Evolutionary conservation across 1,284 basidiomycete species (phyloP).

Genomic region (Fomitiporia mediterranea): DNA sequence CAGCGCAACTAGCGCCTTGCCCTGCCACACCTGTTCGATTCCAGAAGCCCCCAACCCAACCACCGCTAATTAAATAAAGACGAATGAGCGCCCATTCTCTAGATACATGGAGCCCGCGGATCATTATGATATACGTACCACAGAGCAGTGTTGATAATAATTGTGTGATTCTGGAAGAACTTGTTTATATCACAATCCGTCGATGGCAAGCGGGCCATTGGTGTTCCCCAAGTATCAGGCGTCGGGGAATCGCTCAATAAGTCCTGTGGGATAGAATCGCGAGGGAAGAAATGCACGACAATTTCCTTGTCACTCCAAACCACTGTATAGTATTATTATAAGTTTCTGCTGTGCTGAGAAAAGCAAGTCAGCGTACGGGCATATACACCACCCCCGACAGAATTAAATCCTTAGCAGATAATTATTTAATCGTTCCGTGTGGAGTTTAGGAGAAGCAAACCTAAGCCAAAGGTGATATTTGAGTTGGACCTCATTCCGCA

Average conservation of each 20-base stretch:
- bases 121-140: too few relatives aligned
- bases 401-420: slow-evolving; percentile 50
- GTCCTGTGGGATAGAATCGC: slow-evolving; percentile 68
- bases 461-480: slow-evolving; percentile 19
- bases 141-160: slow-evolving; percentile 79
- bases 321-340: slow-evolving; percentile 39
- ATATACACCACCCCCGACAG: slow-evolving; percentile 74
- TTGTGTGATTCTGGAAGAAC: slow-evolving; percentile 72
- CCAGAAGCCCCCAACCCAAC: slow-evolving; percentile 87
- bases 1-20: slow-evolving; percentile 78
- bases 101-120: too few relatives aligned
- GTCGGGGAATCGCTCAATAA: slow-evolving; percentile 62
- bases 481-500: slow-evolving; percentile 56
- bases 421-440: slow-evolving; percentile 32
- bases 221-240: slow-evolving; percentile 69
- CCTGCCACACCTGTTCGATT: slow-evolving; percentile 63
- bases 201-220: slow-evolving; percentile 73
- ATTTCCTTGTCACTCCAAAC: slow-evolving; percentile 72
- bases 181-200: slow-evolving; percentile 63
- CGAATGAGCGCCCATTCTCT: neutral
- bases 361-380: slow-evolving; percentile 76
- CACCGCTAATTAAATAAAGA: slow-evolving; percentile 61
- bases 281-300: slow-evolving; percentile 74
- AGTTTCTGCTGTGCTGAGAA: neutral
- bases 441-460: slow-evolving; percentile 46